Evolutionary conservation across 257 asterid genomes (phyloP), one percentile per base, ranked within the genome.

Genomic region (Rhazya stricta): DNA sequence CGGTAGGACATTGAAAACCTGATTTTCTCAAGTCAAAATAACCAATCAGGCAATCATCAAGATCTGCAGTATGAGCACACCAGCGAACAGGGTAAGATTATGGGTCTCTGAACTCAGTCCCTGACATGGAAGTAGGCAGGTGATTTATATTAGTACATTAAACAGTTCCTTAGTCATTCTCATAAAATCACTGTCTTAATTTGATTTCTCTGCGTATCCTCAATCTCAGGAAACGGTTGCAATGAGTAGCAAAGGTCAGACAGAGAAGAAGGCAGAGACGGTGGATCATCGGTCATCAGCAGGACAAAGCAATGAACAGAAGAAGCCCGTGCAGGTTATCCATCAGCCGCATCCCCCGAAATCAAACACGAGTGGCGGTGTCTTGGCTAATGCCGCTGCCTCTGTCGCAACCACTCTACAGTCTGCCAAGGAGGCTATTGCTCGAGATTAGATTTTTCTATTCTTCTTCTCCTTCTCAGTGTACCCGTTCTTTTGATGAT

Each of bases 381-480:
- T 86, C 36, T 77, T 90, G 77, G 54, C 91, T 10, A 85, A 86
- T 61, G 95, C 92, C 29, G 91, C 96, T 18, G 92, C 91, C 1
- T 80, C 95, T 2, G 85, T 92, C 30, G 87, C 79, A 3, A 71
- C 93, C 76, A 85, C 95, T 68, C 85, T 87, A n/a, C 84, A 90
- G 61, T 85, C 95, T n/a, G 90, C 96, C 69, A 86, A 88, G 79
- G 85, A 85, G 32, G 87, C 83, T 21, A 71, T 89, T 50, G 74
- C 89, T 18, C 69, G 77, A 50, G 83, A 89, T 58, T 86, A 83
- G 72, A 29, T 76, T 67, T 27, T 23, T 21, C 11, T 27, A 50
- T 15, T 23, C 46, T 25, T 39, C 25, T 8, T 13, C 58, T 30
- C 58, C 39, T 48, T 30, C 74, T 42, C 18, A 41, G 15, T 46